Evolutionary conservation across 495 filamentous ascomycete genomes (phyloP).

Genomic region (Hypoxylon trugodes): DNA sequence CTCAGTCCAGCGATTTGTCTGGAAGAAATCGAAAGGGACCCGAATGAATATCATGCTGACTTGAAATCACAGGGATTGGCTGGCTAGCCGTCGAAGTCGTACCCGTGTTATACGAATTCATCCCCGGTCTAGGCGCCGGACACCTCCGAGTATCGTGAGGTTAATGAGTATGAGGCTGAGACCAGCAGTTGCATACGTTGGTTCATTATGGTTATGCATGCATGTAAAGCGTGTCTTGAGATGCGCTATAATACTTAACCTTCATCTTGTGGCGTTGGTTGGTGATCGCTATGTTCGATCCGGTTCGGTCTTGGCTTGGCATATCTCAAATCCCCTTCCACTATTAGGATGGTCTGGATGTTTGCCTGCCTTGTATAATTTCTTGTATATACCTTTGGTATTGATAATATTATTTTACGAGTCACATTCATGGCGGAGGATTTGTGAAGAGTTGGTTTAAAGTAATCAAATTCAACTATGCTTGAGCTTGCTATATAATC

Average conservation of each 20-base stretch:
- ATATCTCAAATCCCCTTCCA: neutral
- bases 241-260: conserved; percentile 8
- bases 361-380: neutral
- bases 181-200: neutral
- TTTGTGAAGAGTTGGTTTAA: too few species aligned
- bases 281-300: neutral
- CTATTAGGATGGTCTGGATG: neutral
- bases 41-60: conserved; percentile 6
- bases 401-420: conserved; percentile 4
- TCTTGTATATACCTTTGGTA: conserved; percentile 13
- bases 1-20: too few species aligned
- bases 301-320: neutral
- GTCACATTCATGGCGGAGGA: too few species aligned
- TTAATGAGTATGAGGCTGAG: neutral
- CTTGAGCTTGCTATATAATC: too few species aligned
- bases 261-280: conserved; percentile 8
- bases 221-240: conserved; percentile 10
- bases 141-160: conserved; percentile 40
- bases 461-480: too few species aligned
- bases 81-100: conserved; percentile 75
- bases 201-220: conserved; percentile 5
- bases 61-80: conserved; percentile 64
- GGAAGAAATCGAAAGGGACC: too few species aligned
- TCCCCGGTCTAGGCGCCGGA: conserved; percentile 63
- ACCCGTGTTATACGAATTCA: conserved; percentile 70